Evolutionary conservation across 2,329 filamentous ascomycete genomes (phyloP).

Genomic region (Colletotrichum costaricense): DNA sequence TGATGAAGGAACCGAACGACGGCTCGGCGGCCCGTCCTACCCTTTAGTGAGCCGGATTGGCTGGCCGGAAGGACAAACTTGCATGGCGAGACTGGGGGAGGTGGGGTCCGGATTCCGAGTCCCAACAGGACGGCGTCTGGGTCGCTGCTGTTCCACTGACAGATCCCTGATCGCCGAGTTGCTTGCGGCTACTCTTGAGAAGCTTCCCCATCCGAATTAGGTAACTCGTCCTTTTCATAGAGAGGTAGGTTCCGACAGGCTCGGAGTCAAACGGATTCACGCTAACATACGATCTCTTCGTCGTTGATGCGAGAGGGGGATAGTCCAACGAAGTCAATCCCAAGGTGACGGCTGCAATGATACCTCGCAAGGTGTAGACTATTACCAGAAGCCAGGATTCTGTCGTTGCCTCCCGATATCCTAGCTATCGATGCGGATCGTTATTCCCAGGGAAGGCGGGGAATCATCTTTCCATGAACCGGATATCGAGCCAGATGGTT

Average conservation of each 20-base stretch:
- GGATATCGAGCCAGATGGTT: not conserved
- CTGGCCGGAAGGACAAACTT: conserved; percentile 13
- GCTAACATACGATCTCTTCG: not conserved
- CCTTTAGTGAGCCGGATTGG: conserved; percentile 22
- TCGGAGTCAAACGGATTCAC: not conserved
- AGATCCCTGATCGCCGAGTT: not conserved
- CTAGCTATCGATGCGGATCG: not conserved
- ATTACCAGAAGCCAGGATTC: not conserved
- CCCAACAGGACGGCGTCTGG: conserved; percentile 17
- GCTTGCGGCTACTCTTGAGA: not conserved
- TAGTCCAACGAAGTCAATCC: not conserved
- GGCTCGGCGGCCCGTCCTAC: conserved; percentile 26
- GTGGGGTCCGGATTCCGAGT: conserved; percentile 27
- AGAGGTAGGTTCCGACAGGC: not conserved
- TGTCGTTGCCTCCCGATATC: not conserved
- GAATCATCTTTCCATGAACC: conserved; percentile 27
- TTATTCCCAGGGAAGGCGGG: not conserved
- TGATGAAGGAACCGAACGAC: not conserved
- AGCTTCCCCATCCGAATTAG: not conserved
- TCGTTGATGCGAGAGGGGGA: not conserved
- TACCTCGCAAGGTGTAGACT: not conserved
- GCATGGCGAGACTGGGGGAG: not conserved
- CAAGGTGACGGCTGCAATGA: not conserved
- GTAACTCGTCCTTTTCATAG: not conserved
- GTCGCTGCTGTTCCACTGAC: not conserved